Evolutionary conservation across 768 basidiomycete species (phyloP), one percentile per base, ranked within the genome.

Genomic region (Serendipita sp.): DNA sequence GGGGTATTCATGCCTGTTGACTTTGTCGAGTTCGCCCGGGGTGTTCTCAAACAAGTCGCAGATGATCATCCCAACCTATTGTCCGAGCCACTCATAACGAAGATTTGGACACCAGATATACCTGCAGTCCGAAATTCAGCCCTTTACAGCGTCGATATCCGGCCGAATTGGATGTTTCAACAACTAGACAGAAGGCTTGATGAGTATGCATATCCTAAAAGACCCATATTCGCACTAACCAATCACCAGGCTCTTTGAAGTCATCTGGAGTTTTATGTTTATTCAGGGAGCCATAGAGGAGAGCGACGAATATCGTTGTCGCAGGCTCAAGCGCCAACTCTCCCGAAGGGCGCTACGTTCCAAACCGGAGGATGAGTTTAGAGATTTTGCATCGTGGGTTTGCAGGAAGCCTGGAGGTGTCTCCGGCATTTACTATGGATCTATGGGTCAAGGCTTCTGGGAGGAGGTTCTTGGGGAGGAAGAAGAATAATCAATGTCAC

Each of bases 371-470:
- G 63, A 64, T 28, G 63, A 64, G 41, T 64, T 38, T 10, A 23
- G 5, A 23, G 32, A 18, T 45, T 64, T 64, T 46, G 44, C 38
- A 10, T 46, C 23, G 18, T 64, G 63, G 63, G 23, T 64, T 13
- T 5, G 15, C 7, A 5, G 36, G 44, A 34, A 46, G 15, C 38
- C 63, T 8, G 48, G 48, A 38, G 35, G 15, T 5, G 23, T 28
- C 18, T 16, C 23, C 44, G 44, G 44, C 7, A 4, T 7, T 16
- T 7, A 30, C 41, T 64, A 64, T 64, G 63, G 63, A 7, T 4
- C 38, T 18, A 64, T 41, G 63, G 63, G 63, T 15, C 63, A 64
- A 44, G 63, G 63, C n/a, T 64, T 64, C 63, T 34, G 58, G 30
- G 15, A 15, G 8, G 63, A 46, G 23, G 23, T 30, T 28, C 13